Base-by-base conservation (phyloP, 148 eudicot species). In the Amaranthus hypochondriacus region DNA sequence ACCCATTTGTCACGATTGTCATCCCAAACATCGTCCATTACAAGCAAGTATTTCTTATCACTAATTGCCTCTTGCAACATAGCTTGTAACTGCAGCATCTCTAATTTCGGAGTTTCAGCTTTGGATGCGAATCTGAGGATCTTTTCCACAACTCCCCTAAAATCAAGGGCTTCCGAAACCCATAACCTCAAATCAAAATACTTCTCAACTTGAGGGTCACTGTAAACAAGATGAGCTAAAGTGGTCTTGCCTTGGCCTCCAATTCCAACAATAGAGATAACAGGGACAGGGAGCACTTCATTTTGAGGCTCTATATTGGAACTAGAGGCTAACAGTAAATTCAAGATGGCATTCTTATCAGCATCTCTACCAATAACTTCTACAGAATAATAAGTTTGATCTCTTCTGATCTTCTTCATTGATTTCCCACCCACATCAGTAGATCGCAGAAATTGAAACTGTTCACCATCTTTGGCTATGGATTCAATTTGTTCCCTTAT, bases 331-430 rank as follows among this genome's bases (percentile, higher is more conserved):
- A 62, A 49, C 4, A 72, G 3, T 9, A 60, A 51, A 42, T 50
- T 48, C 43, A 76, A 28, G 65, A 81, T 42, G 57, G 73, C 65
- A n/a, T 73, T 52, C 48, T 39, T 81, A 42, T 80, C 79, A 7
- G 57, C 62, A 5, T 80, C 76, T 71, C 76, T 59, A 13, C 83
- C 83, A 47, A 71, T 52, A 52, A 80, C 67, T 49, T 63, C 54
- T 11, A 70, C 58, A 13, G n/a, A 61, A 79, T 21, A 74, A 51
- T 53, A 47, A 8, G 71, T 69, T 61, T 51, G 8, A 28, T 69
- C 63, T 50, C 73, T 68, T 11, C 10, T 21, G 2, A 6, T 11
- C 52, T 11, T 50, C 10, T 28, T 28, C n/a, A 10, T 4, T 6
- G 28, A 7, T 50, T 67, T 14, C 4, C 43, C 9, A 28, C 39